phyloP scores from a whole-genome alignment of 1,139 yeast species.

The Scheffersomyces titani region DNA sequence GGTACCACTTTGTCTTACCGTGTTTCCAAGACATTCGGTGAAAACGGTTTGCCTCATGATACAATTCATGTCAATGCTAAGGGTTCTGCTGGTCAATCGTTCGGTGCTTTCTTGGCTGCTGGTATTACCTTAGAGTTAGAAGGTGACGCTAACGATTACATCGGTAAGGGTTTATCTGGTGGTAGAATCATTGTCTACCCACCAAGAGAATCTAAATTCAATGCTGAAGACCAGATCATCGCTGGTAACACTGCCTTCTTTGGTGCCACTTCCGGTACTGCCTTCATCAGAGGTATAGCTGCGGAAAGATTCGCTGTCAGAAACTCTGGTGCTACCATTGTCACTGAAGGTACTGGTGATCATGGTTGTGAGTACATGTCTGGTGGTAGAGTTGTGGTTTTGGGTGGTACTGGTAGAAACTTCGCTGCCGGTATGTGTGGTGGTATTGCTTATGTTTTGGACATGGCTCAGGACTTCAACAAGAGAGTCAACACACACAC shows the following conservation, averaged over 20 bases:
- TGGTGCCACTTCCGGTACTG: constrained; percentile 96
- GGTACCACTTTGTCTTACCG: constrained; percentile 95
- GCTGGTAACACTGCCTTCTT: constrained; percentile 97
- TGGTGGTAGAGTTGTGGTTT: constrained; percentile 94
- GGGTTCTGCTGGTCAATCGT: constrained; percentile 98
- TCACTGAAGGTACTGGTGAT: constrained; percentile 96
- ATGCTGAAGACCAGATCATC: constrained; percentile 94
- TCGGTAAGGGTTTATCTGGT: constrained; percentile 96
- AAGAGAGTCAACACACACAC: constrained; percentile 80
- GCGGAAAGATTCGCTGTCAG: constrained; percentile 98
- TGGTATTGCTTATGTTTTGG: constrained; percentile 96
- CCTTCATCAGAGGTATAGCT: constrained; percentile 94
- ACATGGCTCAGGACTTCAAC: constrained; percentile 89
- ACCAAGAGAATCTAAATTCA: constrained; percentile 78
- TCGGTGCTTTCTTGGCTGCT: constrained; percentile 95
- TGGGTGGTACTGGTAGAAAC: constrained; percentile 90
- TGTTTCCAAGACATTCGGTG: constrained; percentile 91
- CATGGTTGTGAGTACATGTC: constrained; percentile 99
- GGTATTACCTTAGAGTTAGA: constrained; percentile 94
- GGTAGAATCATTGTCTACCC: constrained; percentile 93
- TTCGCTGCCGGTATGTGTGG: constrained; percentile 99
- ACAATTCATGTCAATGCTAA: constrained; percentile 88
- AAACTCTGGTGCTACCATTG: constrained; percentile 97
- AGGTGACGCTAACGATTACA: constrained; percentile 98
- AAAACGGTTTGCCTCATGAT: constrained; percentile 90